A percentile compares a stretch with the other conserved stretches of the same genome.
phyloP scores from a whole-genome alignment of 305 asterid species.

The Lippia alba region DNA sequence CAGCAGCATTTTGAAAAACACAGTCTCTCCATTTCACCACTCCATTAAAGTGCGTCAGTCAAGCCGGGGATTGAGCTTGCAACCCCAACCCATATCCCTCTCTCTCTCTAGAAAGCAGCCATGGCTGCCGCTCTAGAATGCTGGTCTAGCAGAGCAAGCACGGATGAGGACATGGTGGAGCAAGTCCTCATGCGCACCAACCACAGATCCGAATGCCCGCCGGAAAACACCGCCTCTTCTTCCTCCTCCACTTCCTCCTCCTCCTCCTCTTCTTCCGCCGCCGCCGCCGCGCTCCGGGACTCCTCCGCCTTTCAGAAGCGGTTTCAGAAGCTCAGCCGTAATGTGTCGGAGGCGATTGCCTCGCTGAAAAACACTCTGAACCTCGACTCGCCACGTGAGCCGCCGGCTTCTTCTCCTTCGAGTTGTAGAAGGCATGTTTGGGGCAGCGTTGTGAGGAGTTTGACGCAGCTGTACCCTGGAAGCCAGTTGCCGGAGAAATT shows the following conservation, averaged over 20 bases:
- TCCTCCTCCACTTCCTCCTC: constrained; percentile 45
- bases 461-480: constrained; percentile 96
- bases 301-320: constrained; percentile 83
- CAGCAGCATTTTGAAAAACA: constrained; percentile 30
- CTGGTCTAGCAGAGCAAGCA: constrained; percentile 90
- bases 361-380: constrained; percentile 80
- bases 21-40: constrained; percentile 19
- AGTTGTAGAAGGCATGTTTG: constrained; percentile 80
- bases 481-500: constrained; percentile 94
- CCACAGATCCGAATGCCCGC: constrained; percentile 80
- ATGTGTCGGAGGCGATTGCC: constrained; percentile 90
- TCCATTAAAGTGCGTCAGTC: constrained; percentile 20
- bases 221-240: constrained; percentile 47
- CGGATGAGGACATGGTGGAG: constrained; percentile 90
- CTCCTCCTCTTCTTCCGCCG: constrained; percentile 30
- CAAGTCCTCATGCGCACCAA: constrained; percentile 84
- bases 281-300: constrained; percentile 55
- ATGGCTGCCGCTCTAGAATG: constrained; percentile 96
- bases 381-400: constrained; percentile 72
- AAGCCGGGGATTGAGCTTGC: constrained; percentile 31
- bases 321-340: constrained; percentile 78
- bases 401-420: constrained; percentile 47
- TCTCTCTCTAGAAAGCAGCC: constrained; percentile 23
- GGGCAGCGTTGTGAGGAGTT: constrained; percentile 84
- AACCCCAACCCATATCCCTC: constrained; percentile 7